Percentiles rank a stretch among this genome's conserved stretches.
Evolutionary conservation across 768 basidiomycete genomes (phyloP).

Genomic region (Naganishia kalamii): DNA sequence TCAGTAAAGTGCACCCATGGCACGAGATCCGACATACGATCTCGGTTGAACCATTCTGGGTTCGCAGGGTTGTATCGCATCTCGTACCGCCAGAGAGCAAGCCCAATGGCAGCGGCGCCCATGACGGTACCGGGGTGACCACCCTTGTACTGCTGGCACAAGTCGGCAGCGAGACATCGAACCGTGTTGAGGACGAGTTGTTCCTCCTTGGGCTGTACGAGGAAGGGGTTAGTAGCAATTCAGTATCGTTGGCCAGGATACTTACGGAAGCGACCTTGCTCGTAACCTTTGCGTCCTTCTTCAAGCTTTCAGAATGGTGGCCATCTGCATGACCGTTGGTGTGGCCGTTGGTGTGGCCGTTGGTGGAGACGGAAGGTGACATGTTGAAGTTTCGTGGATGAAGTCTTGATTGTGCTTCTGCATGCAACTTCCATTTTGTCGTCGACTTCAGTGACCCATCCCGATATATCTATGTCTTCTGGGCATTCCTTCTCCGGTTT

Average conservation of each 20-base stretch:
- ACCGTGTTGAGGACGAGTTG: conserved; percentile 42
- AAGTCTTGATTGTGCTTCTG: too few species aligned
- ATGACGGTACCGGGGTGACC: conserved; percentile 47
- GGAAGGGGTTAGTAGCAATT: neutral
- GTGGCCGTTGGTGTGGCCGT: neutral
- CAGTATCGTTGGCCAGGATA: neutral
- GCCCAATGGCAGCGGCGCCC: conserved; percentile 46
- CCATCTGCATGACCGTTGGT: neutral
- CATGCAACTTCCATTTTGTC: too few species aligned
- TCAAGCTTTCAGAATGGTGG: conserved; percentile 14
- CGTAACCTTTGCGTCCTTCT: conserved; percentile 22
- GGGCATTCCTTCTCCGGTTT: too few species aligned
- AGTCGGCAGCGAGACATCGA: conserved; percentile 41
- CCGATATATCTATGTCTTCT: too few species aligned
- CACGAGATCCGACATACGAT: conserved; percentile 22
- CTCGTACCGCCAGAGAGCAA: conserved; percentile 42
- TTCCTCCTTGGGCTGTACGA: conserved; percentile 28
- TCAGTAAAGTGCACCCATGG: neutral
- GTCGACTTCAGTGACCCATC: too few species aligned
- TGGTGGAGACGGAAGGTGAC: conserved; percentile 1
- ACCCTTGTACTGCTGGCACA: conserved; percentile 45
- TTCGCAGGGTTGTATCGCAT: conserved; percentile 46
- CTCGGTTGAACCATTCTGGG: conserved; percentile 44
- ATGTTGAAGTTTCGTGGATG: neutral
- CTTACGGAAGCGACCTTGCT: conserved; percentile 27